These are phyloP conservation scores for Rhizoctonia solani DNA, from an alignment of 1,284 basidiomycete genomes.

Conservation along the genomic window DNA sequence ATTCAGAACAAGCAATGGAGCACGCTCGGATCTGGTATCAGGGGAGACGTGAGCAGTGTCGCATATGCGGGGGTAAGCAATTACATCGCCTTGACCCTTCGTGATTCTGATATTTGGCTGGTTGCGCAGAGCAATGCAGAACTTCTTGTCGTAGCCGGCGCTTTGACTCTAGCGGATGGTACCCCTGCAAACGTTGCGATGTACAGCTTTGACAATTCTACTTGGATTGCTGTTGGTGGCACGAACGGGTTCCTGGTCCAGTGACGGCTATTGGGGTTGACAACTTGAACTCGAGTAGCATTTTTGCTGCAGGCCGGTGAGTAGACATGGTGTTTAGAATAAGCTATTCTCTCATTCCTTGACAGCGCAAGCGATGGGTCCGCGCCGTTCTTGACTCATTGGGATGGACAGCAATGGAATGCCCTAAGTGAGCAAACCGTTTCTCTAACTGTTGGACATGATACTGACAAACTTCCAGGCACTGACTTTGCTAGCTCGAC, in stretches of 20 bases:
- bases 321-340: slow-evolving; percentile 40
- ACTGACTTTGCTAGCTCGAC: slow-evolving; percentile 59
- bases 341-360: slow-evolving; percentile 15
- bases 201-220: slow-evolving; percentile 68
- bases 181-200: slow-evolving; percentile 68
- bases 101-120: neutral
- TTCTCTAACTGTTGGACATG: slow-evolving; percentile 33
- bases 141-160: slow-evolving; percentile 71
- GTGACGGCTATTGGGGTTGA: slow-evolving; percentile 89
- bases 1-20: slow-evolving; percentile 74
- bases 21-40: slow-evolving; percentile 76
- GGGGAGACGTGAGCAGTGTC: slow-evolving; percentile 79
- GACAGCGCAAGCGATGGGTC: slow-evolving; percentile 59
- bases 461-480: slow-evolving; percentile 46
- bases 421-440: slow-evolving; percentile 55
- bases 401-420: slow-evolving; percentile 79
- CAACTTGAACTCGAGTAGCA: slow-evolving; percentile 75
- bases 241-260: slow-evolving; percentile 78
- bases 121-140: slow-evolving; percentile 60
- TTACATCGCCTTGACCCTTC: neutral
- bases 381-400: slow-evolving; percentile 75
- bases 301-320: slow-evolving; percentile 88
- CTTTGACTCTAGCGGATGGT: slow-evolving; percentile 65
- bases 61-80: slow-evolving; percentile 77
- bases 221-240: slow-evolving; percentile 76